Percentiles rank a stretch among this genome's conserved stretches.
Conservation (phyloP, 2,329 filamentous ascomycete genomes). For the Aspergillus udagawae region DNA sequence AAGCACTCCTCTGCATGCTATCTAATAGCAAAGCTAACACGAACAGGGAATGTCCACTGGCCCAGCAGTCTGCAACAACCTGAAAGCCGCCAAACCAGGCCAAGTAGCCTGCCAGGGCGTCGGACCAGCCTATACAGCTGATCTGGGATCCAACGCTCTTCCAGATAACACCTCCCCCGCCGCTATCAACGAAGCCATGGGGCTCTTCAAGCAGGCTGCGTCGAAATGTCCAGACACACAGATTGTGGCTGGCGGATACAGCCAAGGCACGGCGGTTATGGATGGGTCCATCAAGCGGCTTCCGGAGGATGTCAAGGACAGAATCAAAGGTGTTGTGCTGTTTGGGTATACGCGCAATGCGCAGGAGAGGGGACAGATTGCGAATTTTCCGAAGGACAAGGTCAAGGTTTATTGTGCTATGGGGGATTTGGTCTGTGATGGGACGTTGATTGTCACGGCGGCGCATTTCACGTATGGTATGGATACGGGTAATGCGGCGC, state of each 20-base stretch:
- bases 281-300: constrained; percentile 37
- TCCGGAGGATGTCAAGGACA: constrained; percentile 14
- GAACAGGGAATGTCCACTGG: constrained; percentile 6
- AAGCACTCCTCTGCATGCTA: not conserved
- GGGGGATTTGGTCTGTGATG: constrained; percentile 16
- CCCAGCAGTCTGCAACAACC: constrained; percentile 2
- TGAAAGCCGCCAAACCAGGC: not conserved
- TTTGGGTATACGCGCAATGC: constrained; percentile 32
- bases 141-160: constrained; percentile 9
- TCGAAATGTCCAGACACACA: constrained; percentile 10
- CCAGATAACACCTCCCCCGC: constrained; percentile 4
- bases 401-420: constrained; percentile 16
- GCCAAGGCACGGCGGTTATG: constrained; percentile 44
- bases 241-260: constrained; percentile 13
- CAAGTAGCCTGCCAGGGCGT: constrained; percentile 13
- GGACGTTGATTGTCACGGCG: constrained; percentile 14
- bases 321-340: constrained; percentile 40
- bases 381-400: constrained; percentile 14
- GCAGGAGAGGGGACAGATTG: constrained; percentile 15
- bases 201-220: constrained; percentile 5
- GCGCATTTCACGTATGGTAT: constrained; percentile 13
- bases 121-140: constrained; percentile 6
- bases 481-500: no score
- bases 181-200: constrained; percentile 8
- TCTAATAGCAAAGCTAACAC: not conserved